Base-by-base conservation (phyloP, 441 rosid genomes). In the Gossypium davidsonii region DNA sequence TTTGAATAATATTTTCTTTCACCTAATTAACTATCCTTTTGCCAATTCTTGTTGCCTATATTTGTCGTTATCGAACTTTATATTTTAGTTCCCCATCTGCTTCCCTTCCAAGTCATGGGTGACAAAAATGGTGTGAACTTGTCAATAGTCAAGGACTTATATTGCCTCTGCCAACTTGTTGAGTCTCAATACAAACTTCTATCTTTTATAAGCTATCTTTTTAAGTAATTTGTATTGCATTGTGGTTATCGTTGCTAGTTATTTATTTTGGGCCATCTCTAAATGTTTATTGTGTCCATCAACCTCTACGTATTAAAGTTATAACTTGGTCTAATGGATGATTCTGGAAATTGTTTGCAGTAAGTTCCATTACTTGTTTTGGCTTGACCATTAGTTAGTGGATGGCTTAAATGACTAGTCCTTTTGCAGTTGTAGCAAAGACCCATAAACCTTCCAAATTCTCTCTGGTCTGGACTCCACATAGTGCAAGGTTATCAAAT, bases 381-480 rank as follows among this genome's bases (percentile, higher is more conserved):
- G 63, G 53, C n/a, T 4, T 55, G 23, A 49, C 56, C 17, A 52
- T 1, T 69, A 20, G 44, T 34, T 61, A 10, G 49, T 48, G 20
- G 42, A 26, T 31, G 63, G 28, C 57, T 73, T 79, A 77, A 51
- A 34, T 48, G 14, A 10, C 34, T 74, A 39, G 21, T 77, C 61
- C 14, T 55, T 74, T 66, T 83, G 81, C 87, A 79, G 91, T 73
- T 78, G 67, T 69, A 76, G 77, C 78, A 28, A 87, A 84, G 88
- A 80, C 78, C n/a, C 39, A 73, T 70, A 84, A 86, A 79, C 89
- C 82, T 67, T 84, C 91, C 76, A 87, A 84, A 70, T 84, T 81
- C 73, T 87, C 97, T 73, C 79, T 85, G 77, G 99, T 91, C 71
- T 93, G 99, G 97, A 88, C 89, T 10, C 85, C 81, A 64, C 84